phyloP scores from a whole-genome alignment of 768 basidiomycete species.

The Lentinula guzmanii region DNA sequence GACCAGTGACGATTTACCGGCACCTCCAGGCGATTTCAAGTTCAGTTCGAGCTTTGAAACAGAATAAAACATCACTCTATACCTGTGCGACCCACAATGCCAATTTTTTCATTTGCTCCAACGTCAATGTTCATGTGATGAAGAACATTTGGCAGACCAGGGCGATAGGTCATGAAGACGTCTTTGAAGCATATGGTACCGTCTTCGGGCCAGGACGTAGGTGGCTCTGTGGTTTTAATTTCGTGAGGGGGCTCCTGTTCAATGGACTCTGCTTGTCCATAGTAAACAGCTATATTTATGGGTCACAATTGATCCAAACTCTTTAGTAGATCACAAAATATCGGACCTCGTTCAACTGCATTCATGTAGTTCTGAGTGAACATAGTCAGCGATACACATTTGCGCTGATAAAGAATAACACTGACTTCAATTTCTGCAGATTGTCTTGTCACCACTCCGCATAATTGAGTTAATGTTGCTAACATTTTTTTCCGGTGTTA shows the following conservation, averaged over 20 bases:
- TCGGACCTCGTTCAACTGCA: constrained; percentile 51
- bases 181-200: constrained; percentile 61
- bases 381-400: not conserved
- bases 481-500: not conserved
- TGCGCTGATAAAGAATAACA: not conserved
- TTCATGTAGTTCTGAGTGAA: constrained; percentile 53
- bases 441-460: constrained; percentile 53
- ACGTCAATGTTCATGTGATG: constrained; percentile 58
- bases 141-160: constrained; percentile 65
- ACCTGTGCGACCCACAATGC: constrained; percentile 56
- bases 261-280: constrained; percentile 40
- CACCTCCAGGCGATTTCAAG: constrained; percentile 25
- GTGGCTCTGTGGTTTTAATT: constrained; percentile 47
- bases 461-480: constrained; percentile 49
- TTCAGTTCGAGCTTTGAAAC: not conserved
- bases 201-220: constrained; percentile 53
- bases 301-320: not conserved
- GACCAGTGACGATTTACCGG: constrained; percentile 59
- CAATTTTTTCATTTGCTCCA: constrained; percentile 67
- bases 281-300: constrained; percentile 38
- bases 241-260: constrained; percentile 64
- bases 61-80: not conserved
- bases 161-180: constrained; percentile 56
- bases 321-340: not conserved
- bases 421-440: constrained; percentile 60